Conservation (phyloP, 768 basidiomycete species). For the Phylloporus rhodoxanthus region DNA sequence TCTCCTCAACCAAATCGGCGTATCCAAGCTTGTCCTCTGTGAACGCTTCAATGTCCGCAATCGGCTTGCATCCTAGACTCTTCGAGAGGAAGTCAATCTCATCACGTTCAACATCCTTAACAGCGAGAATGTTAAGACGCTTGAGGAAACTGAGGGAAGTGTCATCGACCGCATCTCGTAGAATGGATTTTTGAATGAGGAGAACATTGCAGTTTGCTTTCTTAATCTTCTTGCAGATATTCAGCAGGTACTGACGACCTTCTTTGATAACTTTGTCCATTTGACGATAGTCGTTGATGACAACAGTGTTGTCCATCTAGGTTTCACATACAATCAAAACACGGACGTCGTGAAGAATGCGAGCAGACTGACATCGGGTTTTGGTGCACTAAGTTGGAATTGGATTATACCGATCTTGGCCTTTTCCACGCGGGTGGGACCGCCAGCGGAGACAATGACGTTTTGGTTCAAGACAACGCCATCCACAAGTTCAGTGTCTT, state of each 20-base stretch:
- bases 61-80: conserved; percentile 90
- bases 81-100: conserved; percentile 97
- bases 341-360: background rate
- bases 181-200: conserved; percentile 97
- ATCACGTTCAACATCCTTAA: conserved; percentile 97
- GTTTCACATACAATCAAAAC: background rate
- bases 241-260: conserved; percentile 94
- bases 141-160: conserved; percentile 96
- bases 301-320: conserved; percentile 99
- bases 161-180: conserved; percentile 98
- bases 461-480: conserved; percentile 98
- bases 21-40: conserved; percentile 97
- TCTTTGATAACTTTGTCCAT: conserved; percentile 99
- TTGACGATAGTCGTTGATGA: conserved; percentile 98
- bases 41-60: conserved; percentile 96
- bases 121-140: conserved; percentile 90
- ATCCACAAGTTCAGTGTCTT: conserved; percentile 95
- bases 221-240: conserved; percentile 98
- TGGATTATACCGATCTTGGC: conserved; percentile 98
- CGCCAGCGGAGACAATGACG: conserved; percentile 83
- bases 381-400: conserved; percentile 96
- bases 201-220: conserved; percentile 99
- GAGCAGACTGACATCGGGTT: conserved; percentile 75
- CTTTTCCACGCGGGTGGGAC: conserved; percentile 93
- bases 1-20: conserved; percentile 93